Evolutionary conservation across 495 filamentous ascomycete genomes (phyloP), one percentile per base, ranked within the genome.

Genomic region (Tricharina praecox): DNA sequence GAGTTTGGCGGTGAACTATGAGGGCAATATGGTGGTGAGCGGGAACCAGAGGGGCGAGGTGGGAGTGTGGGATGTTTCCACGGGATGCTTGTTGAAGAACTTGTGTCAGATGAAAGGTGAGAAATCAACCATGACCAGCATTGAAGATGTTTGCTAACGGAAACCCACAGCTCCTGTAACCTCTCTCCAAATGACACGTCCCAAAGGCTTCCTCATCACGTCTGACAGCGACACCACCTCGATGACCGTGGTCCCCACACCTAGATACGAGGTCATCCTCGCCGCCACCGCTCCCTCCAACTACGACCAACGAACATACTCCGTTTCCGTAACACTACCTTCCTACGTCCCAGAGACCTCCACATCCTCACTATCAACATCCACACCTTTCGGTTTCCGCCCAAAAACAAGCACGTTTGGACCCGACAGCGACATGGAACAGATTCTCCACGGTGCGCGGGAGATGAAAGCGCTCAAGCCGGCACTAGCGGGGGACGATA

Each of bases 11-110:
- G 53, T 57, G 8, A 48, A 50, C 11, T 56, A 50, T 25, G 58
- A 61, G 28, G 58, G 58, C 30, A 53, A 56, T n/a, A 50, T 58
- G 21, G 39, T 61, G n/a, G 32, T 61, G 10, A 51, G 53, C 1
- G 58, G 58, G 23, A 57, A 50, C 23, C 50, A 61, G 35, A 47
- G 50, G 18, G 58, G 58, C 19, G 50, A 56, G 50, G 57, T 56
- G 3, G 54, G 23, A 8, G 50, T 61, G 13, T 60, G 58, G 57
- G 58, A 61, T 51, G 43, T 61, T 43, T 57, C 58, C 10, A 60
- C 58, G 9, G 58, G 58, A 3, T 45, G 60, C 33, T 38, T 61
- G 25, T 60, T 53, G 19, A 43, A 43, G 23, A 43, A 26, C 11
- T 26, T 43, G 3, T 43, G 40, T 26, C 40, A 43, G 40, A 48